Conservation (phyloP, 2,329 filamentous ascomycete genomes). For the Plenodomus biglobosus region DNA sequence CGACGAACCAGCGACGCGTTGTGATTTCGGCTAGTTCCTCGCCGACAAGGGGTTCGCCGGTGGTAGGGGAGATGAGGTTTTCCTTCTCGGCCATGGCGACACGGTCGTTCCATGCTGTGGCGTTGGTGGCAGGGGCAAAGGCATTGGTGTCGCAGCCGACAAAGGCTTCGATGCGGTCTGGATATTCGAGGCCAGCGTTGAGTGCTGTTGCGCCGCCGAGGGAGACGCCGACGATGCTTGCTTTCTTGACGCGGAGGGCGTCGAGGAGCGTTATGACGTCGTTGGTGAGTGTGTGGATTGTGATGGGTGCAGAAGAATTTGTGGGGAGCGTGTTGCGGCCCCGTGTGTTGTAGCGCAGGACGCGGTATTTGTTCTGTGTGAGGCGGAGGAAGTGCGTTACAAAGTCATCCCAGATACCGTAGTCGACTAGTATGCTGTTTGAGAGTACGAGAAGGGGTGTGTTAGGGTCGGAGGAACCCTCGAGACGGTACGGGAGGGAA, state of each 20-base stretch:
- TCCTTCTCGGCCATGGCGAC: conserved; percentile 67
- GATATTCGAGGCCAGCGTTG: conserved; percentile 69
- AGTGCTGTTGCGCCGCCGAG: conserved; percentile 79
- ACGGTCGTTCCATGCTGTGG: conserved; percentile 76
- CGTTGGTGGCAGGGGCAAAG: conserved; percentile 71
- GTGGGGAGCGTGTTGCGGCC: conserved; percentile 60
- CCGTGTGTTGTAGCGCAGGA: conserved; percentile 76
- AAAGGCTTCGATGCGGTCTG: conserved; percentile 61
- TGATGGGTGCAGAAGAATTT: conserved; percentile 47
- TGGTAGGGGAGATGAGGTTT: conserved; percentile 31
- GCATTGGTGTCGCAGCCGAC: conserved; percentile 79
- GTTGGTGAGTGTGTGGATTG: conserved; percentile 65
- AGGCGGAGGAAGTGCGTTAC: conserved; percentile 61
- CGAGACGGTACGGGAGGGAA: conserved; percentile 70
- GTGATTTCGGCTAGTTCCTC: conserved; percentile 68
- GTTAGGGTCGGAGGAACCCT: conserved; percentile 66
- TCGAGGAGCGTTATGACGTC: conserved; percentile 69
- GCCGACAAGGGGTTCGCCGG: conserved; percentile 60
- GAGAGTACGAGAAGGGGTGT: conserved; percentile 74
- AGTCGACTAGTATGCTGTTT: conserved; percentile 78
- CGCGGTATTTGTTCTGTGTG: conserved; percentile 63
- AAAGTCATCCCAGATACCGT: conserved; percentile 79
- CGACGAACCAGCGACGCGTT: conserved; percentile 73
- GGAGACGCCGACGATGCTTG: conserved; percentile 73
- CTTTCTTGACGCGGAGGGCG: conserved; percentile 67